Evolutionary conservation across 176 grass and related monocot species (phyloP), one percentile per base, ranked within the genome.

Genomic region (maize (Zea mays)): DNA sequence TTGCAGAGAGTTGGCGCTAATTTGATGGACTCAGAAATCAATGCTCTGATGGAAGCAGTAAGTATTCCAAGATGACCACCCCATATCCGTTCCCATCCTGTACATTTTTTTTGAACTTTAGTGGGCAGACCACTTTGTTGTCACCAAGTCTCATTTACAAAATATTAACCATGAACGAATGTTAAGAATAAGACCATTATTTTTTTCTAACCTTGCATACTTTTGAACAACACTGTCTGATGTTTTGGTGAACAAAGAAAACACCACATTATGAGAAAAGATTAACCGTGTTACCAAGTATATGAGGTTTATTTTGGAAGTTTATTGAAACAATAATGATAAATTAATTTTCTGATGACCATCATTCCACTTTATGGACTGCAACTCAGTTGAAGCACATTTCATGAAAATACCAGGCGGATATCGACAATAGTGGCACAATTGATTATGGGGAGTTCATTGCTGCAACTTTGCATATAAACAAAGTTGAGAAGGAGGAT

Each of bases 401-500:
- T 71, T 85, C 36, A 55, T 81, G 37, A 78, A 75, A 65, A 86
- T 79, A 73, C 65, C 78, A 93, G 90, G 90, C 90, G 1, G 90
- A 93, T 72, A 86, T 93, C 38, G 90, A 93, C 74, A 93, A 93
- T 33, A 93, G 90, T 43, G 90, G 90, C 9, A 93, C 90, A 37
- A 82, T 93, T 84, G 90, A 93, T 82, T 93, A 93, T 42, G 87
- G 87, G 34, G 90, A 93, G 78, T 93, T 93, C 42, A 93, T 93
- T 49, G 90, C 90, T 49, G 90, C 90, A 78, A 93, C 90, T 72
- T 82, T 93, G 73, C 90, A 93, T 79, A 76, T 93, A 79, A 93
- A 93, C 84, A 93, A 93, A 86, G 87, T 93, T 72, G 87, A 93
- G 20, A 93, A 86, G 78, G 90, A 89, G 69, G 87, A 93, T 84